Conservation (phyloP, 2,329 filamentous ascomycete genomes). For the Thelonectria blattea region DNA sequence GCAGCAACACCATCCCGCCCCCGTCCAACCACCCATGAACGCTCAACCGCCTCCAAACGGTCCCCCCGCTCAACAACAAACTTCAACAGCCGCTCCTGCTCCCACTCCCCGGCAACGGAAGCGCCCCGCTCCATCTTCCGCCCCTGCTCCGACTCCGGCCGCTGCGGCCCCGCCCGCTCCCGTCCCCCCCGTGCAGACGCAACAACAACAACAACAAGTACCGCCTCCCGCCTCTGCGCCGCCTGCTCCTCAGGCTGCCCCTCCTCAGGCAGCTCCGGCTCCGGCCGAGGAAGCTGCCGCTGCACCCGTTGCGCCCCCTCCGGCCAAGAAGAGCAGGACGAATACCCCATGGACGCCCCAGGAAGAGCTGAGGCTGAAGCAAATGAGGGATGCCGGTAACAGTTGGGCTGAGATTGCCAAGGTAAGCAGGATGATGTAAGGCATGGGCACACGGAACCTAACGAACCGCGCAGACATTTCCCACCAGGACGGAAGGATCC, state of each 20-base stretch:
- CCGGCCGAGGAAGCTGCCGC: constrained; percentile 42
- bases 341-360: constrained; percentile 98
- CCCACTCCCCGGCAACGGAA: constrained; percentile 49
- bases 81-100: constrained; percentile 48
- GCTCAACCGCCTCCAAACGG: constrained; percentile 47
- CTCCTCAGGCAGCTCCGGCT: constrained; percentile 39
- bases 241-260: constrained; percentile 39
- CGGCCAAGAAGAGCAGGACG: constrained; percentile 91
- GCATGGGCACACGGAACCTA: constrained; percentile 1
- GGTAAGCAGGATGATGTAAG: constrained; percentile 64
- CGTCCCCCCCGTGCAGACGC: constrained; percentile 40
- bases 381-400: constrained; percentile 89
- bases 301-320: constrained; percentile 52
- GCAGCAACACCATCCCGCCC: constrained; percentile 47
- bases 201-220: constrained; percentile 37
- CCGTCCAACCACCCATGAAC: constrained; percentile 52
- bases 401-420: constrained; percentile 99
- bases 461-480: constrained; percentile 76
- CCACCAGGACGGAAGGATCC: constrained; percentile 90
- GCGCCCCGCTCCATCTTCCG: constrained; percentile 46
- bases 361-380: constrained; percentile 90
- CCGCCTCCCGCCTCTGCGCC: constrained; percentile 39
- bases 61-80: constrained; percentile 42
- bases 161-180: constrained; percentile 43
- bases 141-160: constrained; percentile 46